Base-by-base conservation (phyloP, 495 filamentous ascomycete species). In the Neurospora sublineolata region DNA sequence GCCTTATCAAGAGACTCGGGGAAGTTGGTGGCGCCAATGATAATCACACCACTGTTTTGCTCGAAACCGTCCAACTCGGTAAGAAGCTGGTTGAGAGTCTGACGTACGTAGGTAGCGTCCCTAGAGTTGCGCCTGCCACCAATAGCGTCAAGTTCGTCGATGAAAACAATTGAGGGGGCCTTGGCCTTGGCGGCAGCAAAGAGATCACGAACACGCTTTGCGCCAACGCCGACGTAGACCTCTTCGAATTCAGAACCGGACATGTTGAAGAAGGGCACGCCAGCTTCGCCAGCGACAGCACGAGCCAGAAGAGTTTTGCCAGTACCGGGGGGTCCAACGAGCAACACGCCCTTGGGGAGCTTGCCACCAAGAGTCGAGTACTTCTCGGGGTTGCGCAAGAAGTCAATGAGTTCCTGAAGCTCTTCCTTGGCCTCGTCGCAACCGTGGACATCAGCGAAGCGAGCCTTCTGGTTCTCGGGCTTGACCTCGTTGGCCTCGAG, bases 191-290 rank as follows among this genome's bases (percentile, higher is more conserved):
- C 95, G 67, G 91, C 88, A 68, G 83, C 84, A 83, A 99, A 99
- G n/a, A 99, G 87, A 71, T 99, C 95, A 64, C 95, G 93, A 58
- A 99, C 95, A 78, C 95, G 93, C 84, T 98, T 98, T 67, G 95
- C 95, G 76, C 95, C 95, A 69, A 99, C 96, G 76, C 95, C 95
- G 33, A 99, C 96, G 76, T 97, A 99, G 46, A 99, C 91, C 80
- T 99, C 95, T 77, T 99, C 95, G 78, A 99, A 99, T 80, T 99
- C 96, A 71, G 92, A 94, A 37, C 95, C 95, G 75, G 96, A 98
- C 94, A 99, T 97, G 86, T 95, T 98, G 87, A 97, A 99, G 87
- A 97, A 98, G 1, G 95, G 95, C 27, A 98, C 96, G 72, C 95
- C 95, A 58, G 95, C 93, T 84, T 99, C 95, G 37, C 95, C 95